A percentile compares a stretch with the other conserved stretches of the same genome.
phyloP scores from a whole-genome alignment of 306 rosid species.

The Comarum palustre region DNA sequence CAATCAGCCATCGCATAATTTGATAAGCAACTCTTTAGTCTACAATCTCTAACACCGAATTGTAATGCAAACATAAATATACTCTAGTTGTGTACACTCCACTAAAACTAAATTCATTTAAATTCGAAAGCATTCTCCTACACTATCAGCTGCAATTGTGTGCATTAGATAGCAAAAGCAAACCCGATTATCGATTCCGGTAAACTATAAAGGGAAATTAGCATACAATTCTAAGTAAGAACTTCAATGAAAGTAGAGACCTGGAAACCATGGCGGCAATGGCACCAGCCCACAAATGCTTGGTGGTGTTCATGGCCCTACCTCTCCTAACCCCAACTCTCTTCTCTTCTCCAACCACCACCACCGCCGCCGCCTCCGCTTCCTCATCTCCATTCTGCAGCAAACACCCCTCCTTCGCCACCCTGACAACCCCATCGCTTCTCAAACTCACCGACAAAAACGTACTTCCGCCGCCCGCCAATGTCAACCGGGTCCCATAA shows the following conservation, averaged over 20 bases:
- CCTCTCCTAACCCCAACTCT: slow-evolving; percentile 45
- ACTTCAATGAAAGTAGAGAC: slow-evolving; percentile 24
- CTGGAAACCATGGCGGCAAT: slow-evolving; percentile 99
- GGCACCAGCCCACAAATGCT: slow-evolving; percentile 94
- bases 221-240: too few species aligned
- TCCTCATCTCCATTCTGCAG: slow-evolving; percentile 46
- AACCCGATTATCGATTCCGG: not conserved
- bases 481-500: slow-evolving; percentile 13
- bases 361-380: slow-evolving; percentile 31
- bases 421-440: slow-evolving; percentile 40
- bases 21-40: not conserved
- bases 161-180: not conserved
- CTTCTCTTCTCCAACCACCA: slow-evolving; percentile 29
- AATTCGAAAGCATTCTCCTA: not conserved
- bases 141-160: not conserved
- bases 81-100: too few species aligned
- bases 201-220: not conserved
- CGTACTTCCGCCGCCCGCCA: slow-evolving; percentile 21
- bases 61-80: not conserved
- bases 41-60: not conserved
- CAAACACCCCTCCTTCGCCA: slow-evolving; percentile 39
- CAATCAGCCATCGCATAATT: slow-evolving; percentile 10
- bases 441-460: slow-evolving; percentile 72
- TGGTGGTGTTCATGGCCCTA: slow-evolving; percentile 73
- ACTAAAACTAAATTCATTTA: not conserved